Evolutionary conservation across 306 rosid genomes (phyloP), one percentile per base, ranked within the genome.

Genomic region (Canavalia gladiata): DNA sequence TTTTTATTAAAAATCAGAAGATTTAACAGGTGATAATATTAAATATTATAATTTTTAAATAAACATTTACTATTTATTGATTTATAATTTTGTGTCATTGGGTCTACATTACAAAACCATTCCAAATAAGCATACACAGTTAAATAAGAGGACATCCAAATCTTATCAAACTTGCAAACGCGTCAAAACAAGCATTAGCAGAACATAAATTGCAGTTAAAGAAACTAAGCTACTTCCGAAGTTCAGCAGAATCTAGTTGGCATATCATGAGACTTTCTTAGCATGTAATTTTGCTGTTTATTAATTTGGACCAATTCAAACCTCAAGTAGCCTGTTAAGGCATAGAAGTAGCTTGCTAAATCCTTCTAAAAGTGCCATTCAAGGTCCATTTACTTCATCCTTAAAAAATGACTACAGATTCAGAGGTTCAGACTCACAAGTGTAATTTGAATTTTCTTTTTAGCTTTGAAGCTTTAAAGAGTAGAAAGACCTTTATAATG

Each of bases 361-460:
- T 13, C 71, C 55, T 43, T 65, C 72, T 8, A 57, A 11, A 33
- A 41, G 42, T 60, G 13, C 5, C 58, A 66, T 73, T 73, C 47
- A 6, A 77, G 45, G 42, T 47, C 11, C 80, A 64, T 33, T 9
- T 72, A 9, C 67, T 65, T 72, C 75, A 72, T 55, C n/a, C 49
- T 30, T 11, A 12, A 58, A 63, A 46, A 55, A 31, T 28, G 6
- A 66, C 63, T 70, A 63, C 6, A 12, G 63, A 55, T 5, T 30
- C 45, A 12, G 54, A 47, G 13, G 29, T 47, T 37, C 31, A 7
- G 18, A 63, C 10, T 28, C 77, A 55, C 25, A 50, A 59, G 51
- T 42, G 46, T 9, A 45, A 41, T 34, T 54, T 59, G 60, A 64
- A 46, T 72, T 77, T 78, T 47, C 5, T 57, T 69, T 74, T 49